Base-by-base conservation (phyloP, 1,284 basidiomycete genomes). In the Rhodofomes roseus region DNA sequence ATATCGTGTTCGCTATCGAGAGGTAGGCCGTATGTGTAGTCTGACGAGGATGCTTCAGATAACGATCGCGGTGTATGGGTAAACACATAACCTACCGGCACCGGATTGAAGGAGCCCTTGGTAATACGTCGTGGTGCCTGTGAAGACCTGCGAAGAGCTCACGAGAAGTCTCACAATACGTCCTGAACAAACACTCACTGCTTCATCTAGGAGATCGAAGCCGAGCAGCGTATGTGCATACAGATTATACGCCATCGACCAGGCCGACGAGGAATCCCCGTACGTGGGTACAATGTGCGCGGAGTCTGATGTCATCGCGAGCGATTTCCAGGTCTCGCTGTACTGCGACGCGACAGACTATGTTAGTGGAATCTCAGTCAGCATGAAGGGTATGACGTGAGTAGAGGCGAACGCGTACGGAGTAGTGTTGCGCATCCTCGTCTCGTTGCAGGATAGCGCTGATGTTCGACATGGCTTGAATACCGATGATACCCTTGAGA, bases 401-500 rank as follows among this genome's bases (percentile, higher is more conserved):
- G 27, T 0, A 27, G 22, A 12, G 16, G 12, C 14, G 2, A 16
- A 52, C 1, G 18, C 50, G 0, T 4, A 52, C 50, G 31, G 31
- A 34, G 20, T 52, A 52, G 16, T 34, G 29, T n/a, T 52, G n/a
- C 4, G 50, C 29, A 22, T 52, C 50, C 2, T 11, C 29, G 51
- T 18, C 62, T 60, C 58, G 57, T 57, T 53, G 1, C 14, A 22
- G 31, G 14, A 52, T 16, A 6, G 50, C 66, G 1, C 78, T 78
- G 43, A 89, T 85, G 56, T 82, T 74, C 1, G 82, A 76, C 85
- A 89, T 88, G 12, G 79, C 85, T 62, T 79, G 81, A 66, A 90
- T 88, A 25, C 86, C 87, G 48, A 87, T 74, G 60, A 89, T 87
- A 4, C 87, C 68, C 51, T 91, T 90, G 73, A 90, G 84, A 0